phyloP scores from a whole-genome alignment of 2,329 filamentous ascomycete species.

The Aspergillus sp. region DNA sequence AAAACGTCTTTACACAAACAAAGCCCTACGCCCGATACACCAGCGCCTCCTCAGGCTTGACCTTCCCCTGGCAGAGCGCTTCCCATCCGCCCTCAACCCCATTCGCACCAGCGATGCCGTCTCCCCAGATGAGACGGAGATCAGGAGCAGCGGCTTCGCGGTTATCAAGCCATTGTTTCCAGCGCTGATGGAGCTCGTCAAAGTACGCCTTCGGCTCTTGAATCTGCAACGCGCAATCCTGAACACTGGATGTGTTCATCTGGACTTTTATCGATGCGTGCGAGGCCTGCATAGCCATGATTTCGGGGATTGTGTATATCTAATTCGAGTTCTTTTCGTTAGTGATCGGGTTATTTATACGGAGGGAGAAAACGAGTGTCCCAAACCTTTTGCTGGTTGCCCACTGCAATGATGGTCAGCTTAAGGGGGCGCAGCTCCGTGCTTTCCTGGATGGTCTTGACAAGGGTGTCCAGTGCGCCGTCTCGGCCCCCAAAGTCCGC shows the following conservation, averaged over 20 bases:
- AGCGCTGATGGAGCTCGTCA: background rate
- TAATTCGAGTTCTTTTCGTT: background rate
- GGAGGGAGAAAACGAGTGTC: background rate
- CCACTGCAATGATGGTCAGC: conserved; percentile 21
- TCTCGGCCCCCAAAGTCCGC: conserved; percentile 24
- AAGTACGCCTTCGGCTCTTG: background rate
- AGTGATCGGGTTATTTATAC: background rate
- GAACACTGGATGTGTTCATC: background rate
- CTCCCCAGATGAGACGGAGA: conserved; percentile 20
- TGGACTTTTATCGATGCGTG: background rate
- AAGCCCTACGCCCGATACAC: conserved; percentile 15
- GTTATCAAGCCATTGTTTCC: conserved; percentile 18
- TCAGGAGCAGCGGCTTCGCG: conserved; percentile 18
- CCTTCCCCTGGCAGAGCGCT: background rate
- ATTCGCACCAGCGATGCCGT: conserved; percentile 3
- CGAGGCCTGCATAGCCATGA: background rate
- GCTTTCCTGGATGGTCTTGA: conserved; percentile 8
- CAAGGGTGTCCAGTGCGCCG: conserved; percentile 7
- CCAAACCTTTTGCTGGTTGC: conserved; percentile 24
- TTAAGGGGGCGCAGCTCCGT: conserved; percentile 3
- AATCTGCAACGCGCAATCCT: background rate
- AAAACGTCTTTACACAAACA: too few species aligned
- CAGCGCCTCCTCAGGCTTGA: conserved; percentile 21
- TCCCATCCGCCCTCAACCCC: conserved; percentile 27
- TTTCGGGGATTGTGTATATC: background rate